phyloP scores from a whole-genome alignment of 2,329 filamentous ascomycete genomes.

The Zymoseptoria tritici region DNA sequence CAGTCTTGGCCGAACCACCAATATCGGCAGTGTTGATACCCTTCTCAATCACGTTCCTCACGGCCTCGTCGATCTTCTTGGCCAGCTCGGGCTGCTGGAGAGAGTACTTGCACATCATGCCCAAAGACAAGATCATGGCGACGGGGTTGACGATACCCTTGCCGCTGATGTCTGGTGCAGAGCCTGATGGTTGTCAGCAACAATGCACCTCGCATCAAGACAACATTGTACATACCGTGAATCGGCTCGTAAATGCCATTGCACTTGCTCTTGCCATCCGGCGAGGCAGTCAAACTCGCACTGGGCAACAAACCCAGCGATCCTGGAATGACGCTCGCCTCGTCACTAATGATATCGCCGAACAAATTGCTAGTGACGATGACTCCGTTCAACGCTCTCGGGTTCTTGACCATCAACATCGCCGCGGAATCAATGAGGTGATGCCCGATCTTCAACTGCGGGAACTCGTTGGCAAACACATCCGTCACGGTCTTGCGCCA shows the following conservation, averaged over 20 bases:
- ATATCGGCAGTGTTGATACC: conserved; percentile 78
- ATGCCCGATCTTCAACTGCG: conserved; percentile 73
- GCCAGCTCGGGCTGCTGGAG: conserved; percentile 72
- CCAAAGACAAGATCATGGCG: conserved; percentile 82
- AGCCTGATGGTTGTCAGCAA: conserved; percentile 44
- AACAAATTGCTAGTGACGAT: conserved; percentile 91
- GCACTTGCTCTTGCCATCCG: conserved; percentile 73
- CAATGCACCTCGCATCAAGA: neutral
- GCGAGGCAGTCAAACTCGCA: conserved; percentile 77
- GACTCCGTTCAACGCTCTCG: conserved; percentile 76
- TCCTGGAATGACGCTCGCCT: conserved; percentile 89
- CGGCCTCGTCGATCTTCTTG: conserved; percentile 70
- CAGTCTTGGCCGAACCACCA: conserved; percentile 66
- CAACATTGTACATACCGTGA: conserved; percentile 55
- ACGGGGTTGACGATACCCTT: conserved; percentile 79
- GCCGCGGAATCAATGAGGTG: conserved; percentile 95
- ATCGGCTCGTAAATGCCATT: conserved; percentile 98
- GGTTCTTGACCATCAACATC: conserved; percentile 97
- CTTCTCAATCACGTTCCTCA: conserved; percentile 69
- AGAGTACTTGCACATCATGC: conserved; percentile 95
- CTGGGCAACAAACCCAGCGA: conserved; percentile 82
- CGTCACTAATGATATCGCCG: conserved; percentile 92
- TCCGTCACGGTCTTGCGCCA: conserved; percentile 85
- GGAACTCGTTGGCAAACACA: conserved; percentile 82
- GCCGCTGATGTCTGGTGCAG: conserved; percentile 87